Percentiles rank a stretch among this genome's conserved stretches.
Evolutionary conservation across 2,329 filamentous ascomycete species (phyloP).

Genomic region (Aureobasidium sp.): DNA sequence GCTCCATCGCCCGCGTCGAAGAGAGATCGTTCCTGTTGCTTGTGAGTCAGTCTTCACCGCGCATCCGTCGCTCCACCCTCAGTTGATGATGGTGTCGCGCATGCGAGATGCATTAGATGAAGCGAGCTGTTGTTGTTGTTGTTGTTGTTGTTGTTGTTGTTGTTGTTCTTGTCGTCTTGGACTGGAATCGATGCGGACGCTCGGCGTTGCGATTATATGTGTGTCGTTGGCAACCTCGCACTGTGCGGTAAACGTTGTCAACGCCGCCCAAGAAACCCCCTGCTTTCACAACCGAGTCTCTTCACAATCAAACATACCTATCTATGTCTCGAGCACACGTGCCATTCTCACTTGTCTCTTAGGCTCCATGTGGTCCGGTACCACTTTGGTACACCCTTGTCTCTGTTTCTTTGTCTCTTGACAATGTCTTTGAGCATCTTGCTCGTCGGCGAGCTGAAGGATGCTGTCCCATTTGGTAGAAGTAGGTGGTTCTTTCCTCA

Average conservation of each 20-base stretch:
- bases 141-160: not conserved
- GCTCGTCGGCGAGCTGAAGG: not conserved
- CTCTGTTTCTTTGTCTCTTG: not conserved
- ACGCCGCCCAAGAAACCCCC: not conserved
- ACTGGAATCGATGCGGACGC: not conserved
- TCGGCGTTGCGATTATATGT: not conserved
- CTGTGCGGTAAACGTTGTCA: too few species aligned
- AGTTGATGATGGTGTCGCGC: slow-evolving; percentile 2
- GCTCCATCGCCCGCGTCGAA: not conserved
- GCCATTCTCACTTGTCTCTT: not conserved
- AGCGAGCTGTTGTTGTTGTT: not conserved
- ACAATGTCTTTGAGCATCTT: not conserved
- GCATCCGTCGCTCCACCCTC: not conserved
- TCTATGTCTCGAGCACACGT: not conserved
- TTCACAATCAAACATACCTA: not conserved
- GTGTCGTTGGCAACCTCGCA: not conserved
- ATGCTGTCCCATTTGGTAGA: not conserved
- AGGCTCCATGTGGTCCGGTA: too few species aligned
- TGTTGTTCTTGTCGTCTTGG: not conserved
- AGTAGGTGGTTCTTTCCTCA: not conserved
- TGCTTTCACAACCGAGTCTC: too few species aligned
- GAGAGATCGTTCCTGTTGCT: not conserved
- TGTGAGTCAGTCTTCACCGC: not conserved
- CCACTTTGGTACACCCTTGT: too few species aligned
- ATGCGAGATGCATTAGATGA: not conserved